Conservation (phyloP, 306 rosid genomes). For the Prunus campanulata region DNA sequence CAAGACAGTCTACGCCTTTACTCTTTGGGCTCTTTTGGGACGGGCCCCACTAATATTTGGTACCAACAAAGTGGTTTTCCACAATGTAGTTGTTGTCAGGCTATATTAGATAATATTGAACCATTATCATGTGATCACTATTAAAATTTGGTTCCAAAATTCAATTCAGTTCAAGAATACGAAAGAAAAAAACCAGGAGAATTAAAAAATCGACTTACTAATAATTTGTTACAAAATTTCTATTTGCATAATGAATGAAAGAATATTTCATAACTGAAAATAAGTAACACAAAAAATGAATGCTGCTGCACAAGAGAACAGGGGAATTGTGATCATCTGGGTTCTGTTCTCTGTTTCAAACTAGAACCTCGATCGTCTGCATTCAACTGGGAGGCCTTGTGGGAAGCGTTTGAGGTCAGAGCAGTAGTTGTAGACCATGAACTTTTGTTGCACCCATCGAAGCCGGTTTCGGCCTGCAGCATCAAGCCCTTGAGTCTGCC, state of each 20-base stretch:
- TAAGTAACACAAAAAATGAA: neutral
- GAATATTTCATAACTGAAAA: neutral
- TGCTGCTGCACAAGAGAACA: neutral
- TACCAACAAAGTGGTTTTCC: too few relatives aligned
- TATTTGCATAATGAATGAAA: neutral
- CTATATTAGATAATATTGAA: neutral
- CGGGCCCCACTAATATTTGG: too few relatives aligned
- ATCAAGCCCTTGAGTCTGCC: constrained; percentile 32
- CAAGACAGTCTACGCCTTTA: too few relatives aligned
- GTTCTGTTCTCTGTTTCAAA: neutral
- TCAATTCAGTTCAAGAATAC: neutral
- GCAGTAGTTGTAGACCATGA: constrained; percentile 52
- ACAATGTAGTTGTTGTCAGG: neutral
- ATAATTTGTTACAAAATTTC: neutral
- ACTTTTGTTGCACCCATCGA: constrained; percentile 44
- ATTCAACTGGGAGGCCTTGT: constrained; percentile 43
- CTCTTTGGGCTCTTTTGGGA: too few relatives aligned
- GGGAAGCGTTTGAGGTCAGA: constrained; percentile 40
- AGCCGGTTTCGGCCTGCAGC: constrained; percentile 31
- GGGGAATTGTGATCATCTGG: neutral
- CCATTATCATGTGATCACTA: neutral
- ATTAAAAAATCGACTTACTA: too few relatives aligned
- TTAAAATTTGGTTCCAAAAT: too few relatives aligned
- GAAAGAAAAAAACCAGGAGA: too few relatives aligned
- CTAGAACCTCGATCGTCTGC: constrained; percentile 19